phyloP scores from a whole-genome alignment of 2,329 filamentous ascomycete species.

The Botrytis deweyae region DNA sequence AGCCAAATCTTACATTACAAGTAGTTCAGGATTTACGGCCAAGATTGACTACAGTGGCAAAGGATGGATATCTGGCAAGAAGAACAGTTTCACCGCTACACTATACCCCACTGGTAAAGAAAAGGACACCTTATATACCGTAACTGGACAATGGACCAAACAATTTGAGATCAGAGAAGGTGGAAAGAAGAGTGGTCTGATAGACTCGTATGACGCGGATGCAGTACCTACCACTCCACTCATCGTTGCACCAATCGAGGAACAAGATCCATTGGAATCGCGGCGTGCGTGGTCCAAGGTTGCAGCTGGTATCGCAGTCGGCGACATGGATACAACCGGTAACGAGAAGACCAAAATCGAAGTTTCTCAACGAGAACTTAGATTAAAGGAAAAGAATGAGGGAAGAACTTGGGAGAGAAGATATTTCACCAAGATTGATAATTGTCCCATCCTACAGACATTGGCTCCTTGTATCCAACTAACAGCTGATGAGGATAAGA shows the following conservation, averaged over 20 bases:
- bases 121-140: conserved; percentile 75
- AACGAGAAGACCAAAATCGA: conserved; percentile 86
- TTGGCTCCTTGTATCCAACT: conserved; percentile 46
- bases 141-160: conserved; percentile 88
- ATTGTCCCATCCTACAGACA: conserved; percentile 44
- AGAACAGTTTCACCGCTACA: conserved; percentile 80
- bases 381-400: conserved; percentile 72
- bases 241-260: conserved; percentile 66
- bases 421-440: conserved; percentile 68
- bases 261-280: conserved; percentile 85
- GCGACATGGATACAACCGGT: conserved; percentile 80
- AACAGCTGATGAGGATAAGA: conserved; percentile 57
- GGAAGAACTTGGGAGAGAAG: conserved; percentile 75
- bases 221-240: conserved; percentile 63
- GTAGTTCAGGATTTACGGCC: conserved; percentile 80
- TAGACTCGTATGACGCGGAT: conserved; percentile 63
- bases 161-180: conserved; percentile 75
- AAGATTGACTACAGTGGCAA: conserved; percentile 93
- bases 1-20: conserved; percentile 78
- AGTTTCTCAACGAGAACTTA: conserved; percentile 76
- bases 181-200: conserved; percentile 51
- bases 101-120: conserved; percentile 70
- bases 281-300: conserved; percentile 87
- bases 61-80: conserved; percentile 93
- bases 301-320: conserved; percentile 72